A percentile compares a stretch with the other conserved stretches of the same genome.
Evolutionary conservation across 345 rosid genomes (phyloP).

Genomic region (Passiflora organensis): DNA sequence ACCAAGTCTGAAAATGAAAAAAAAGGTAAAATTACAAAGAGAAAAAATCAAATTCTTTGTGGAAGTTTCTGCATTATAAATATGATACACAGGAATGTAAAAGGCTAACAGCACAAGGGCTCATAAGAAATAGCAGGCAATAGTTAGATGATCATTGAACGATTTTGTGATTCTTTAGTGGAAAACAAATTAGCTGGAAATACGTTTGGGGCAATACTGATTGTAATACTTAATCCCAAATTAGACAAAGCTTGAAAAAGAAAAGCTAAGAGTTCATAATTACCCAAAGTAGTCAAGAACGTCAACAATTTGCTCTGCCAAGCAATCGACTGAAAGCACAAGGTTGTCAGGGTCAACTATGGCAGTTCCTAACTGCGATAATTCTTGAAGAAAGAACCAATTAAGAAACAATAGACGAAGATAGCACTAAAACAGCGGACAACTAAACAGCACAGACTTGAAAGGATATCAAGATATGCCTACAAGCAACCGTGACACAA

Average conservation of each 20-base stretch:
- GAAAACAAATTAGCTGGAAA: neutral
- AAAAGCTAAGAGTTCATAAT: conserved; percentile 3
- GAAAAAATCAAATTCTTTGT: conserved; percentile 1
- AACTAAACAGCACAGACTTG: conserved; percentile 15
- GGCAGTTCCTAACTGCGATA: conserved; percentile 94
- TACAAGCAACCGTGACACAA: conserved; percentile 32
- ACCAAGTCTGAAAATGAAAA: conserved; percentile 55
- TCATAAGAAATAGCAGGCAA: too few relatives aligned
- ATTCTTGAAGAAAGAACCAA: conserved; percentile 53
- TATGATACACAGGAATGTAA: too few relatives aligned
- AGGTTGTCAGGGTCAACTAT: conserved; percentile 47
- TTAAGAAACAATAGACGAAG: conserved; percentile 50
- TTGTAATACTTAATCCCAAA: conserved; percentile 3
- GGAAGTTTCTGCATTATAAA: conserved; percentile 6
- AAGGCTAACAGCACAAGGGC: too few relatives aligned
- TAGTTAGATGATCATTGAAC: too few relatives aligned
- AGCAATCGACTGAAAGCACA: conserved; percentile 78
- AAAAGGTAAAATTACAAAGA: too few relatives aligned
- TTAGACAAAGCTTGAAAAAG: conserved; percentile 3
- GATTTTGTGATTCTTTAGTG: neutral
- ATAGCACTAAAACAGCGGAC: too few relatives aligned
- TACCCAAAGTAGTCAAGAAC: conserved; percentile 96
- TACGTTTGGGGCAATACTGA: conserved; percentile 1
- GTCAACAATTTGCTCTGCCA: conserved; percentile 86
- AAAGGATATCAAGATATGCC: too few relatives aligned